These are phyloP conservation scores for Teratosphaeria zuluensis DNA, from an alignment of 2,329 filamentous ascomycete genomes.

Conservation along the genomic window DNA sequence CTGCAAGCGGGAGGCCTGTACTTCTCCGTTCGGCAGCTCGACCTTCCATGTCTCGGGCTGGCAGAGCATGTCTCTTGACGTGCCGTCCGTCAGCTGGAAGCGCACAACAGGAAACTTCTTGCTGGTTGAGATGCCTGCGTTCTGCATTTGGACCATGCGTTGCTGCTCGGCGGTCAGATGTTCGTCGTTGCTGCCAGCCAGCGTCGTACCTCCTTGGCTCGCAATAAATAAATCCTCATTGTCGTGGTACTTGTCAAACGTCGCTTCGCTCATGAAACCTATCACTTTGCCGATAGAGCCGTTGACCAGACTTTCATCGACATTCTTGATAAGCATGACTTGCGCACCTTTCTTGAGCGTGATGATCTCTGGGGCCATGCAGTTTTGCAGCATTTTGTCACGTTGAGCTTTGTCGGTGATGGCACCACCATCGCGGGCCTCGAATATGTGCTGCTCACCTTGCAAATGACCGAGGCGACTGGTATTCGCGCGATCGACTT, in stretches of 20 bases:
- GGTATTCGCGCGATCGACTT: slow-evolving; percentile 82
- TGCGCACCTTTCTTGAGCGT: slow-evolving; percentile 85
- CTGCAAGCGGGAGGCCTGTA: slow-evolving; percentile 72
- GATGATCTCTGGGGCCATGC: slow-evolving; percentile 80
- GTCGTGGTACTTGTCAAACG: slow-evolving; percentile 24
- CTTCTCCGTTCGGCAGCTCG: slow-evolving; percentile 87
- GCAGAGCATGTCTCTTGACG: slow-evolving; percentile 65
- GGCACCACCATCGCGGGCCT: slow-evolving; percentile 64
- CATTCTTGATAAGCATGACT: slow-evolving; percentile 99
- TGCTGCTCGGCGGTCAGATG: slow-evolving; percentile 2
- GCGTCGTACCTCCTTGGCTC: slow-evolving; percentile 14
- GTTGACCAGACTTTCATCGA: slow-evolving; percentile 89
- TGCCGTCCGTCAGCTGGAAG: slow-evolving; percentile 72
- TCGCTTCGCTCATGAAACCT: slow-evolving; percentile 64
- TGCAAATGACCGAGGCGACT: slow-evolving; percentile 61
- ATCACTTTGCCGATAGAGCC: slow-evolving; percentile 82
- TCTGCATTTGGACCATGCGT: neutral
- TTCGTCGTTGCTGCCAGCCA: neutral
- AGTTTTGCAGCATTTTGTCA: slow-evolving; percentile 72
- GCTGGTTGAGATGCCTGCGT: slow-evolving; percentile 36
- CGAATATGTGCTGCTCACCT: slow-evolving; percentile 58
- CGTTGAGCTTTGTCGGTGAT: slow-evolving; percentile 56
- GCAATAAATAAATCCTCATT: slow-evolving; percentile 12
- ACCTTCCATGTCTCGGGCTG: slow-evolving; percentile 91
- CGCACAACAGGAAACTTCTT: slow-evolving; percentile 72